Evolutionary conservation across 352 stramenopile species (phyloP), one percentile per base, ranked within the genome.

Genomic region (Pythium insidiosum): DNA sequence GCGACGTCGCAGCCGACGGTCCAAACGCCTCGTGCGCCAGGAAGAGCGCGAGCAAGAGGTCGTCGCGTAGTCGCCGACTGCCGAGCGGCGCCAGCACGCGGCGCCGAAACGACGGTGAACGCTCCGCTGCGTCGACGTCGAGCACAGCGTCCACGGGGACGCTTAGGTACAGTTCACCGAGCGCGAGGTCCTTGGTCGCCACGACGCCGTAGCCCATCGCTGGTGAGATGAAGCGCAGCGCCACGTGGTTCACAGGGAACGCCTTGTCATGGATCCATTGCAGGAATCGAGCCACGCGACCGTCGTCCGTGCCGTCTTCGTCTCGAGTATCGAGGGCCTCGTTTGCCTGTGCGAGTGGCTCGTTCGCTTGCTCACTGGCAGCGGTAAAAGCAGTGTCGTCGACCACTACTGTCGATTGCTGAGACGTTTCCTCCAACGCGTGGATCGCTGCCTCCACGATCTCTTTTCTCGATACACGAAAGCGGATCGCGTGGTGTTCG

Each of bases 11-110:
- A 6, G n/a, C n/a, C n/a, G n/a, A n/a, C n/a, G 66, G 66, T 5
- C 83, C 69, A 29, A 94, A 95, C 23, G 67, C 68, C 44, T 96
- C 83, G 45, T 94, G 68, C 12, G 96, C 43, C 13, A 96, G 36
- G 25, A 94, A 83, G 16, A 95, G 60, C 1, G 88, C 38, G 0
- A 97, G 61, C 31, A 85, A 33, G 12, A 54, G 24, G 21, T 44
- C 48, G 0, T 44, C 36, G 12, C 56, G 48, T 2, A 28, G 55
- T 46, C 24, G 47, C 9, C 40, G 46, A 4, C 6, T 18, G 16
- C 47, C 39, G 30, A 16, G 22, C 1, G 21, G 7, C 26, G 43
- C 10, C 16, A 40, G 36, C 3, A 83, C 44, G 6, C 67, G 46
- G 13, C 56, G 39, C 0, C 58, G 55, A 22, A 94, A 52, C 23